Evolutionary conservation across 1,139 yeast genomes (phyloP).

Genomic region (Wickerhamomyces sp.): DNA sequence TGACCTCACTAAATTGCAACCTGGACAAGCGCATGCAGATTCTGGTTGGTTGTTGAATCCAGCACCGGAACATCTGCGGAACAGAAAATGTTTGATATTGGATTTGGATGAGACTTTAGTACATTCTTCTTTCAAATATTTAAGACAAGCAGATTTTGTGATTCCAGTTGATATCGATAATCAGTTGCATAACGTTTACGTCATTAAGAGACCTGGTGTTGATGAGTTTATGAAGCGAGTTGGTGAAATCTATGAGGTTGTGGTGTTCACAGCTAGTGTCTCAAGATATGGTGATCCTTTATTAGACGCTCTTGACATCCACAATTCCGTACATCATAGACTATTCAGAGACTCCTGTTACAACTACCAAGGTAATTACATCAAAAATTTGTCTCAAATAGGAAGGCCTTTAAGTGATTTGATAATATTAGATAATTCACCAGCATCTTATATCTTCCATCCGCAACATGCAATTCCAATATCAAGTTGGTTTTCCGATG

Average conservation of each 20-base stretch:
- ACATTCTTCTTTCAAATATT: constrained; percentile 89
- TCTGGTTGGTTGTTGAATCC: constrained; percentile 67
- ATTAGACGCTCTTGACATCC: constrained; percentile 76
- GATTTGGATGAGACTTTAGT: constrained; percentile 96
- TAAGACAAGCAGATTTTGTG: constrained; percentile 91
- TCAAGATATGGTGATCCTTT: constrained; percentile 94
- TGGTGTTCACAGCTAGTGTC: constrained; percentile 94
- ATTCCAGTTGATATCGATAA: constrained; percentile 90
- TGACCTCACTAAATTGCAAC: constrained; percentile 61
- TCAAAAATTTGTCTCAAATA: constrained; percentile 86
- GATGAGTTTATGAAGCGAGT: constrained; percentile 84
- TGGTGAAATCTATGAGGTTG: constrained; percentile 88
- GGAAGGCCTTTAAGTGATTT: constrained; percentile 87
- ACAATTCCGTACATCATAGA: constrained; percentile 79
- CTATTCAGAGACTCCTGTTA: constrained; percentile 84
- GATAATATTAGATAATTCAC: constrained; percentile 93
- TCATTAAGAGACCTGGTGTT: constrained; percentile 95
- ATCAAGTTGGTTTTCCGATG: constrained; percentile 96
- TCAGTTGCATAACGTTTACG: constrained; percentile 90
- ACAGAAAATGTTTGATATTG: constrained; percentile 80
- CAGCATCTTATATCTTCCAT: constrained; percentile 94
- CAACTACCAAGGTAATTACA: constrained; percentile 85
- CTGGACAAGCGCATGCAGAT: constrained; percentile 60
- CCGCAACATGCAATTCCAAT: constrained; percentile 99
- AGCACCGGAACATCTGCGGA: constrained; percentile 36